Base-by-base conservation (phyloP, 169 alveolate genomes). In the Plasmodium ovale region DNA sequence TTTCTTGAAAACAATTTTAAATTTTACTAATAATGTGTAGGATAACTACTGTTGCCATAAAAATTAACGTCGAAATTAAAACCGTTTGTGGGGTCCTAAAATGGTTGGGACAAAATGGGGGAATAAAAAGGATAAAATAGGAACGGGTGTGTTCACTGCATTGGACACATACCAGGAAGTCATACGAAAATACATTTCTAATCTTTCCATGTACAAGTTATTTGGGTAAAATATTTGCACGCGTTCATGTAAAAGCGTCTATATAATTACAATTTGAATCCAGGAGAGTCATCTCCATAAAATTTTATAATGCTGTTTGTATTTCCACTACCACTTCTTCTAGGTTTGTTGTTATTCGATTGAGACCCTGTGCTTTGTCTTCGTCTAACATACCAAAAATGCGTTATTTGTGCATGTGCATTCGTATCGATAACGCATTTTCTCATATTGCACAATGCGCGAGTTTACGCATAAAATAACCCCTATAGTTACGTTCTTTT, bases 1-100 rank as follows among this genome's bases (percentile, higher is more conserved):
- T n/a, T n/a, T n/a, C n/a, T n/a, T n/a, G n/a, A n/a, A n/a, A n/a
- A 29, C 39, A 35, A 12, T 53, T 72, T 68, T 93, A 91, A 72
- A 93, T 90, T 70, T 93, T 77, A 44, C 93, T 91, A 23, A 93
- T 92, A 42, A 93, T 91, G 65, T 93, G 96, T 77, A 93, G 56
- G 16, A 93, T 79, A 71, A 93, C 96, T 39, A 93, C 96, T n/a
- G 92, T 89, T 51, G 95, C 96, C 95, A 93, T 93, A 92, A 92
- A 93, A 6, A 74, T 67, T 19, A 93, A 37, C 0, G 96, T 94
- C 12, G 92, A 54, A 19, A 93, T 77, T 49, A 93, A 87, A 14
- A 93, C 95, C 16, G 96, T 87, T 72, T 93, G 96, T 23, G 94
- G 96, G 6, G 94, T 92, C 91, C 96, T 93, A 59, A 33, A 35